Conservation (phyloP, 2,329 filamentous ascomycete species). For the Ophiostoma piceae region DNA sequence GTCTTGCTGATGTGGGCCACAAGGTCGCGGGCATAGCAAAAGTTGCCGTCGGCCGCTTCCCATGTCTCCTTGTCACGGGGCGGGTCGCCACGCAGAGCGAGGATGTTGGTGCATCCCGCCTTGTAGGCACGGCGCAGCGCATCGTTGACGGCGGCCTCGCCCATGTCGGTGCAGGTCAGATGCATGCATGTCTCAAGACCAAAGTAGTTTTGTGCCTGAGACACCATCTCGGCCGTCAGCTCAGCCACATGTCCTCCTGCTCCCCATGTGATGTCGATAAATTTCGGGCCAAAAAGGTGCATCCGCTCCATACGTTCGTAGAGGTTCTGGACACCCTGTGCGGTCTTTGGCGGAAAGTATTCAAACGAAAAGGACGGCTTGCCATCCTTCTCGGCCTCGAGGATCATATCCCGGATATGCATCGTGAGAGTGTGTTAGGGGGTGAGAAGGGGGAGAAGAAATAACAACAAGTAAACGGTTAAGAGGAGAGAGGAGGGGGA, state of each 20-base stretch:
- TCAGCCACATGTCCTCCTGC: conserved; percentile 87
- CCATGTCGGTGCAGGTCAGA: conserved; percentile 97
- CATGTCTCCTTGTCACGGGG: conserved; percentile 90
- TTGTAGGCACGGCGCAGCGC: conserved; percentile 86
- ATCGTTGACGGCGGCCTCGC: conserved; percentile 80
- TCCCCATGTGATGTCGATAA: conserved; percentile 98
- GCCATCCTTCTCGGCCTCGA: conserved; percentile 70
- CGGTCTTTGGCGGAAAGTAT: conserved; percentile 97
- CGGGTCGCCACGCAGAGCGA: conserved; percentile 88
- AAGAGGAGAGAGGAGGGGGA: background rate
- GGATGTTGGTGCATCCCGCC: conserved; percentile 93
- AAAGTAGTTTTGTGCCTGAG: conserved; percentile 89
- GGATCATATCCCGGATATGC: conserved; percentile 92
- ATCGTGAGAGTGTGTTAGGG: conserved; percentile 55
- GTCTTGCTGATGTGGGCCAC: conserved; percentile 68
- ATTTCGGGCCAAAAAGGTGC: conserved; percentile 73
- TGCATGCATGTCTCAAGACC: conserved; percentile 99
- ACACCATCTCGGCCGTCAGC: conserved; percentile 95
- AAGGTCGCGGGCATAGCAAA: conserved; percentile 87
- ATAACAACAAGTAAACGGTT: background rate
- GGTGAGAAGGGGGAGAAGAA: background rate
- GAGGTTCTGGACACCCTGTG: conserved; percentile 95
- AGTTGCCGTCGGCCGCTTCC: conserved; percentile 80
- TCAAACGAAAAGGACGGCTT: conserved; percentile 96
- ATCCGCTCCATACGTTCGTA: conserved; percentile 99